Base-by-base conservation (phyloP, 768 basidiomycete genomes). In the Pilatotrama ljubarskyi region DNA sequence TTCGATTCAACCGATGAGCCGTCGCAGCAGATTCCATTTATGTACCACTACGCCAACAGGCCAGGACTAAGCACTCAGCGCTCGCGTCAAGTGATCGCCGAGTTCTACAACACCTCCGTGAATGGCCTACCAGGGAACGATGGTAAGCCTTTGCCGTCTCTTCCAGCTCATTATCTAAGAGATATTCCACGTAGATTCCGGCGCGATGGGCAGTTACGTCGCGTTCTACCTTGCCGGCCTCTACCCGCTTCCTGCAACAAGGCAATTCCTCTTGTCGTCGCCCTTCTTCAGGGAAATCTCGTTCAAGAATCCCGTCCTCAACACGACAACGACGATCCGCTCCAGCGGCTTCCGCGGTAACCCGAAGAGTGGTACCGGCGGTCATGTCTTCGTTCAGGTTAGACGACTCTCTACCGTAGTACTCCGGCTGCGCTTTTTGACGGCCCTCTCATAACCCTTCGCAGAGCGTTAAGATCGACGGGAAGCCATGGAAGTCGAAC, bases 81-180 rank as follows among this genome's bases (percentile, higher is more conserved):
- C 17, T 79, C 83, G 32, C 72, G 85, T 25, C 79, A 83, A 66
- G 76, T 81, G 18, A 82, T 86, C 52, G 76, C 82, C 2, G 69
- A 80, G 58, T 81, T 74, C 67, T 86, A 81, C 76, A 86, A 85
- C 63, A 83, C 81, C 0, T 79, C 84, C 13, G 73, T 72, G 14
- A 78, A 77, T 51, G 86, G 86, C 0, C 72, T 87, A 1, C 86
- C 86, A 10, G 85, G 86, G 20, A 87, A 87, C 64, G 86, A 87
- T 64, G 86, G 84, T 84, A 58, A 3, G 35, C 52, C 18, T 22
- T 50, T 18, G 9, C 42, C 48, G 54, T 24, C 51, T 18, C 42
- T 9, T n/a, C 42, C 35, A 24, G n/a, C 11, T 6, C 10, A 8
- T 48, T 5, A 2, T 13, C 55, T 55, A 1, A 9, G n/a, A 29